Conservation (phyloP, 1,284 basidiomycete species). For the Cryptococcus sp. region DNA sequence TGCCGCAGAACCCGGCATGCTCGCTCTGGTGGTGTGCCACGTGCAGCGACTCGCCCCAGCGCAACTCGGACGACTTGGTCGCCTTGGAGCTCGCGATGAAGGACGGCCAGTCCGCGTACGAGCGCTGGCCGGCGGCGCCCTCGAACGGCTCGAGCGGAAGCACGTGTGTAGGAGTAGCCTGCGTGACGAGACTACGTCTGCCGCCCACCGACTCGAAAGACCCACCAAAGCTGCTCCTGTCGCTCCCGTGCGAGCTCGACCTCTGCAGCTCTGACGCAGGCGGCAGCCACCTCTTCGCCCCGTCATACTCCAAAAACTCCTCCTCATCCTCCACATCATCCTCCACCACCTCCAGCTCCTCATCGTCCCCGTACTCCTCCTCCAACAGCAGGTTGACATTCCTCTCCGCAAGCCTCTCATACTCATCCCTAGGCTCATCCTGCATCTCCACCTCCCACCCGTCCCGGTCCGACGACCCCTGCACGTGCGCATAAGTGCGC, state of each 20-base stretch:
- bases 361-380: constrained; percentile 18
- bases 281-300: constrained; percentile 30
- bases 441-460: constrained; percentile 6
- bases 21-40: neutral
- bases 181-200: neutral
- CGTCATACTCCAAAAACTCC: constrained; percentile 37
- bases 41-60: neutral
- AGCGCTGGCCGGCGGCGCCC: neutral
- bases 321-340: constrained; percentile 21
- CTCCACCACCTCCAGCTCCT: constrained; percentile 13
- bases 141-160: neutral
- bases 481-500: constrained; percentile 13
- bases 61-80: neutral
- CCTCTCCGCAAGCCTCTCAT: constrained; percentile 18
- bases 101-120: neutral
- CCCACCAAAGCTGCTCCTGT: neutral
- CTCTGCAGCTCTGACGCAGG: constrained; percentile 21
- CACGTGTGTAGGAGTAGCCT: neutral
- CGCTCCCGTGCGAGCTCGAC: constrained; percentile 22
- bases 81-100: neutral
- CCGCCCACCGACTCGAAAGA: constrained; percentile 4
- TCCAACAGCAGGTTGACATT: constrained; percentile 20
- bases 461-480: neutral
- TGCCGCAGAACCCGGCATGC: neutral
- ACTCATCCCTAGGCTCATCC: constrained; percentile 10